Base-by-base conservation (phyloP, 2,329 filamentous ascomycete genomes). In the Lecanicillium sp. region DNA sequence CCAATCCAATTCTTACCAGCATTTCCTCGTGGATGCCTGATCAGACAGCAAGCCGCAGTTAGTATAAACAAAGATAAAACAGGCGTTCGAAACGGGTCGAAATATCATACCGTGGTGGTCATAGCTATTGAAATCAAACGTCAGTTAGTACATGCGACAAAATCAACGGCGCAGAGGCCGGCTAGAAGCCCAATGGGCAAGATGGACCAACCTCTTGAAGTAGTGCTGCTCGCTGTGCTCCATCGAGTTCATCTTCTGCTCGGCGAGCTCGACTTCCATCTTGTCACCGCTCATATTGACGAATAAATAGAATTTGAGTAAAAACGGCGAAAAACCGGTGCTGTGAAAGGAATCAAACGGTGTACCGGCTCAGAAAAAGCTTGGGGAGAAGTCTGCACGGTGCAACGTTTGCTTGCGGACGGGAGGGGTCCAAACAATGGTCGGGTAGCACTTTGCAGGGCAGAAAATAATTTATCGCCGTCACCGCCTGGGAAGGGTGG, bases 211-310 rank as follows among this genome's bases (percentile, higher is more conserved):
- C 89, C 88, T 95, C 71, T 96, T 97, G 72, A 97, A 97, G 74
- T 97, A 98, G 66, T 97, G 92, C 65, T 94, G 88, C 74, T 98
- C 92, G 48, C 89, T 92, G 69, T 95, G 89, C 61, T 86, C 84
- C 76, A 95, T 81, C 53, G 69, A 62, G 59, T 81, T 79, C 64
- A 85, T 73, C 64, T 71, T 69, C 59, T 73, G 61, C 67, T 81
- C 77, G 35, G 75, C 76, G 49, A 66, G 59, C 56, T 77, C 74
- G 43, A 79, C 66, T 32, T 78, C 75, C 72, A 75, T 77, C 45
- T 68, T 69, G 44, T 68, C 65, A 50, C 66, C 63, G 51, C 57
- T 61, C 69, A 74, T 73, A 25, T 44, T 63, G 47, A 28, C 39
- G 28, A 41, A 40, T 48, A 20, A 33, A 36, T 15, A 15, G 30